phyloP scores from a whole-genome alignment of 441 rosid genomes.

The Codiaeum variegatum region DNA sequence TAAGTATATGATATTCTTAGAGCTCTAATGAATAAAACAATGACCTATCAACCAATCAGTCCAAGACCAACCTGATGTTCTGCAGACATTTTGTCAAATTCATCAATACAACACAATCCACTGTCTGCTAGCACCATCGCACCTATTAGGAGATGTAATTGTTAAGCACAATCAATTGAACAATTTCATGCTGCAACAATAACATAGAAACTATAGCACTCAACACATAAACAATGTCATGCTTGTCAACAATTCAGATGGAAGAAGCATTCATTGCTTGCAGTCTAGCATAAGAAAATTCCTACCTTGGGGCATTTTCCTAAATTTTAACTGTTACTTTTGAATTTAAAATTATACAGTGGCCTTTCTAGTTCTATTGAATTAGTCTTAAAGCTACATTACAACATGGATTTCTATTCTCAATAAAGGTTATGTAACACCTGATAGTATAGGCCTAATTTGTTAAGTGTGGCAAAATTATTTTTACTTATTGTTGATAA shows the following conservation, averaged over 20 bases:
- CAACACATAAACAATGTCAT: not conserved
- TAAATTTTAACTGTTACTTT: not conserved
- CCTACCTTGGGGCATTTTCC: conserved; percentile 7
- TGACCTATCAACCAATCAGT: conserved; percentile 12
- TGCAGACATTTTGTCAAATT: conserved; percentile 97
- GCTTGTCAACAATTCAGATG: conserved; percentile 10
- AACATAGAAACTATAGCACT: not conserved
- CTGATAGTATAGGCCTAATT: not conserved
- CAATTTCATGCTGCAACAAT: not conserved
- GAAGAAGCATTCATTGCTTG: not conserved
- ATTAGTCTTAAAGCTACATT: not conserved
- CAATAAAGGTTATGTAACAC: not conserved
- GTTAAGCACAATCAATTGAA: not conserved
- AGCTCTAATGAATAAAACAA: conserved; percentile 18
- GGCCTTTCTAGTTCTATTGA: not conserved
- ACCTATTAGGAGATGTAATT: conserved; percentile 43
- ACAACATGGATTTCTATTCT: not conserved
- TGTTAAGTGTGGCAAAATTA: no score
- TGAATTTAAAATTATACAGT: not conserved
- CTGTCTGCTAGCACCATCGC: conserved; percentile 99
- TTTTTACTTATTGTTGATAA: no score
- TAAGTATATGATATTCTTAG: conserved; percentile 23
- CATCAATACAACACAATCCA: conserved; percentile 96
- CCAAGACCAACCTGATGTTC: conserved; percentile 78
- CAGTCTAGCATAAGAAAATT: conserved; percentile 2